Evolutionary conservation across 2,329 filamentous ascomycete genomes (phyloP), one percentile per base, ranked within the genome.

Genomic region (Clonostachys byssicola): DNA sequence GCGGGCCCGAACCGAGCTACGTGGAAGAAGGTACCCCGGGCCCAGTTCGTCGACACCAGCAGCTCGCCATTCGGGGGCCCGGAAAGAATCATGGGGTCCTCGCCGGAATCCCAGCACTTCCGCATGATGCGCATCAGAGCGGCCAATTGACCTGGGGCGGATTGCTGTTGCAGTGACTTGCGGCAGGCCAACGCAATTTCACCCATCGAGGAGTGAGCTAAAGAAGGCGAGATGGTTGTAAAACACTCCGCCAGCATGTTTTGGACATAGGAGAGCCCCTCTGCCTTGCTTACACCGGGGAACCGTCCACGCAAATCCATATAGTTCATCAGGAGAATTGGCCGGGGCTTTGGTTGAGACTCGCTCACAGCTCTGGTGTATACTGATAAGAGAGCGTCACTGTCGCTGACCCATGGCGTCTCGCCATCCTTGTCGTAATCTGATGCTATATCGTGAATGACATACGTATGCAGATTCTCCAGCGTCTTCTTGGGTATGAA

Each of bases 301-400:
- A 65, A 49, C 34, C 60, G 51, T 44, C 52, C 55, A 12, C 60
- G 61, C 6, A 59, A 46, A 39, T 67, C 59, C 39, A 64, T 39
- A 4, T 57, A 53, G 30, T 47, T 49, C 33, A 63, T 41, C 5
- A 61, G 50, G 4, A 55, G 56, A 4, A 66, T 51, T 1, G 60
- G 52, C 5, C 53, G 51, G 12, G 50, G 48, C 16, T 45, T 43
- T 16, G 54, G 49, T 38, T 56, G 50, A 16, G 54, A 52, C 14
- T 45, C 40, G 12, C 52, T 52, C 12, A 64, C 48, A 10, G 55
- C 45, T 8, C 51, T 52, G 6, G 64, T 55, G 46, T 61, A 55
- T 68, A 72, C 78, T 0, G 69, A 70, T 2, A 60, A 56, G 3
- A 78, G 54, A 3, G 75, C 57, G 45, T 78, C 73, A 18, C 67